Evolutionary conservation across 2,329 filamentous ascomycete genomes (phyloP).

Genomic region (Fusarium sororula): DNA sequence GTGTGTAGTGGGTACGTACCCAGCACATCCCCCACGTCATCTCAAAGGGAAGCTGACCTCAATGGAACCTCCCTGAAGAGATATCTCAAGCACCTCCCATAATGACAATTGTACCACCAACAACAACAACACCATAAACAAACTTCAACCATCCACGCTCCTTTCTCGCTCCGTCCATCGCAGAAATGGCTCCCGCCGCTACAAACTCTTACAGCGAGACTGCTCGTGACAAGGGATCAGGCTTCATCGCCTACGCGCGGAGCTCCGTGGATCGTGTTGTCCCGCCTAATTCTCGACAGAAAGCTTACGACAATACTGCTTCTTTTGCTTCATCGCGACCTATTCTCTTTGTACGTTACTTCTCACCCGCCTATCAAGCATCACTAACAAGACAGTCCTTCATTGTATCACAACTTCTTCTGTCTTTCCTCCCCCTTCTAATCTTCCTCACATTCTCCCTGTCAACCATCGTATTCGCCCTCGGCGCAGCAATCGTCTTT

Average conservation of each 20-base stretch:
- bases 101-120: conserved; percentile 3
- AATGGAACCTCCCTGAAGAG: not conserved
- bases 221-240: conserved; percentile 48
- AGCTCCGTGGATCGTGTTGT: conserved; percentile 61
- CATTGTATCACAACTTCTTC: conserved; percentile 68
- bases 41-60: not conserved
- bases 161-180: not conserved
- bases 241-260: conserved; percentile 53
- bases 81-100: not conserved
- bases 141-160: not conserved
- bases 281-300: conserved; percentile 67
- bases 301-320: conserved; percentile 61
- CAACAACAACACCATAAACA: not conserved
- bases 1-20: conserved; percentile 1
- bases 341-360: conserved; percentile 70
- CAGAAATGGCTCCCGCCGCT: conserved; percentile 17
- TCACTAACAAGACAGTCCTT: conserved; percentile 64
- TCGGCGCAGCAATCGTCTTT: conserved; percentile 71
- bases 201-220: conserved; percentile 30
- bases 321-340: conserved; percentile 71
- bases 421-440: conserved; percentile 73
- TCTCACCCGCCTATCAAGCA: not conserved
- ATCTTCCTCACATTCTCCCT: conserved; percentile 74
- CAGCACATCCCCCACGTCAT: conserved; percentile 29
- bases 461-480: conserved; percentile 68